Evolutionary conservation across 2,329 filamentous ascomycete genomes (phyloP).

Genomic region (Biscogniauxia marginata): DNA sequence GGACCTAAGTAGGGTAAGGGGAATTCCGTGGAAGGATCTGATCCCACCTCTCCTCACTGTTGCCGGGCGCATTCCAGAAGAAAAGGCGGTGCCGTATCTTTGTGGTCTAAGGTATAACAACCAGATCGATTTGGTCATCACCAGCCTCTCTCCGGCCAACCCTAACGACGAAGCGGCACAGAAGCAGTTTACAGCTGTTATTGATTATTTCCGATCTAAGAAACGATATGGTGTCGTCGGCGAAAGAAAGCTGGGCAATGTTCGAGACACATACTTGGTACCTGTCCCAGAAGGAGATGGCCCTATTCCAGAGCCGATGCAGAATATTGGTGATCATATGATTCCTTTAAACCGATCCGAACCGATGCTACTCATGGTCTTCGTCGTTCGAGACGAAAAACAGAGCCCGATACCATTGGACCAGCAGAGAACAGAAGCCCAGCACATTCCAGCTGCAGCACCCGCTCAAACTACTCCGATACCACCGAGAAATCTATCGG

Average conservation of each 20-base stretch:
- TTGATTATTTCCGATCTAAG: conserved; percentile 81
- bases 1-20: conserved; percentile 60
- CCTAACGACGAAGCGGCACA: conserved; percentile 59
- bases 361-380: conserved; percentile 76
- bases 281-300: conserved; percentile 73
- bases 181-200: conserved; percentile 70
- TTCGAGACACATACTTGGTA: conserved; percentile 89
- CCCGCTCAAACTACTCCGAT: conserved; percentile 21
- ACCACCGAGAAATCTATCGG: conserved; percentile 46
- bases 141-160: conserved; percentile 60
- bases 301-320: conserved; percentile 79
- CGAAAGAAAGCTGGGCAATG: conserved; percentile 69
- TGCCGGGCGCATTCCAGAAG: conserved; percentile 76
- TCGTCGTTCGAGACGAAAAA: conserved; percentile 72
- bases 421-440: conserved; percentile 22
- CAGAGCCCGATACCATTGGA: conserved; percentile 32
- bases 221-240: conserved; percentile 85
- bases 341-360: conserved; percentile 71
- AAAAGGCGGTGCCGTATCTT: conserved; percentile 86
- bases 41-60: conserved; percentile 70
- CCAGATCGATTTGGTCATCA: conserved; percentile 80
- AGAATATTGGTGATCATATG: conserved; percentile 81
- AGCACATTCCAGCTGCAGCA: conserved; percentile 31
- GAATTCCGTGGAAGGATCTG: conserved; percentile 67
- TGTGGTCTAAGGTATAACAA: conserved; percentile 80